A percentile compares a stretch with the other conserved stretches of the same genome.
Conservation (phyloP, 306 rosid genomes). For the Sicyos baderoa region DNA sequence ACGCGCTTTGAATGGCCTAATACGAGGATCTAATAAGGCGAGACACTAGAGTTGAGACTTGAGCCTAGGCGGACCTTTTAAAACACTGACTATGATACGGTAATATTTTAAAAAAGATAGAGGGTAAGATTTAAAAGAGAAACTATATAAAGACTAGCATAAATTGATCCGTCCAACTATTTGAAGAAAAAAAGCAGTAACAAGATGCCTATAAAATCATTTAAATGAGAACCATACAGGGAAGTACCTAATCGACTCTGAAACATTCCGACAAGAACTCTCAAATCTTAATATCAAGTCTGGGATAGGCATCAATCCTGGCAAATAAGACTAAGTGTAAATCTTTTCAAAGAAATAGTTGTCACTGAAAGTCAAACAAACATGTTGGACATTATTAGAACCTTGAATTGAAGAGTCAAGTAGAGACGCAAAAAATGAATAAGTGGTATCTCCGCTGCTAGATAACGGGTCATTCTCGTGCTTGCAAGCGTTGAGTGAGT, state of each 20-base stretch:
- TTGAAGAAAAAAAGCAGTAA: neutral
- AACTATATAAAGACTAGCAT: neutral
- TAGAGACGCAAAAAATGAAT: constrained; percentile 58
- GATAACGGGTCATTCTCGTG: constrained; percentile 54
- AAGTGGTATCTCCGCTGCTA: constrained; percentile 60
- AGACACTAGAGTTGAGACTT: no score
- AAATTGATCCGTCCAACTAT: neutral
- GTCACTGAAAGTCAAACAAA: neutral
- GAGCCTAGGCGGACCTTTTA: no score
- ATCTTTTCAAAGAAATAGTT: neutral
- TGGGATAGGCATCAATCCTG: constrained; percentile 76
- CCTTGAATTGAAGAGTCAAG: constrained; percentile 86
- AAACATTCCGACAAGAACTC: constrained; percentile 63
- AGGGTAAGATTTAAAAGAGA: neutral
- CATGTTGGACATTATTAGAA: constrained; percentile 23
- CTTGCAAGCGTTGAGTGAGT: constrained; percentile 52
- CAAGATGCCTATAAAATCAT: neutral
- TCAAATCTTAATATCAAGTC: constrained; percentile 73
- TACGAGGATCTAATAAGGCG: no score
- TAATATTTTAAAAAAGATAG: no score
- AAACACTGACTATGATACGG: no score
- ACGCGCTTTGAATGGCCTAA: no score
- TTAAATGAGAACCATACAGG: neutral
- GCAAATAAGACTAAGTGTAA: constrained; percentile 1
- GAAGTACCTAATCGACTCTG: constrained; percentile 63